Base-by-base conservation (phyloP, 2,329 filamentous ascomycete genomes). In the Aspergillus intermedius region DNA sequence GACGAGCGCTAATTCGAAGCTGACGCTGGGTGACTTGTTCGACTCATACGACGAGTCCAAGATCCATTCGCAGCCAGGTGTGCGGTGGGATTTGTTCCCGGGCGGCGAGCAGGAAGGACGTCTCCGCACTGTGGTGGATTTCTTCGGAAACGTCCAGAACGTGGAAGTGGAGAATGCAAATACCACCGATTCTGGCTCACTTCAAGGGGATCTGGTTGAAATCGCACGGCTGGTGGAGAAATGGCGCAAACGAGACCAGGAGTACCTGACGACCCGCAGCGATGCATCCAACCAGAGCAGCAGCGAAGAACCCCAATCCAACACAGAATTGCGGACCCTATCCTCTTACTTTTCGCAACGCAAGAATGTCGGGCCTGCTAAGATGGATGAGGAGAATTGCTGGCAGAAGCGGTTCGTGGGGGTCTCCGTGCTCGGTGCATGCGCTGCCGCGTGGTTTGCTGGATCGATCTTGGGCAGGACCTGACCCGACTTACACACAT, bases 101-200 rank as follows among this genome's bases (percentile, higher is more conserved):
- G 91, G 90, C 9, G 91, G 89, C 5, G 87, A 90, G 58, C 75
- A 83, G 6, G 84, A 79, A 8, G 91, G 88, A 0, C 80, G 91
- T 47, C 82, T 86, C 58, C 83, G 91, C 39, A 78, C 93, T 25
- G 83, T 98, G 37, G 94, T 95, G 60, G 93, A 98, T 66, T 98
- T 98, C 72, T 97, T 98, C 55, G 93, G 93, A 21, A 98, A 97
- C 65, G 90, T 97, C 12, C 93, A 98, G 67, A 95, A 91, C 58
- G 91, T 98, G 3, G 93, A 97, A 70, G 82, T 97, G 3, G 88
- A 93, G 56, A 77, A 77, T 22, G 74, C 75, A 41, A 76, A 79
- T 45, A 55, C 62, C 34, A 77, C 82, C 42, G 82, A 84, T 44
- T 63, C 60, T 13, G 66, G 62, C 47, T 70, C 62, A 19, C 74